Evolutionary conservation across 768 basidiomycete genomes (phyloP).

Genomic region (Podaxis rugospora): DNA sequence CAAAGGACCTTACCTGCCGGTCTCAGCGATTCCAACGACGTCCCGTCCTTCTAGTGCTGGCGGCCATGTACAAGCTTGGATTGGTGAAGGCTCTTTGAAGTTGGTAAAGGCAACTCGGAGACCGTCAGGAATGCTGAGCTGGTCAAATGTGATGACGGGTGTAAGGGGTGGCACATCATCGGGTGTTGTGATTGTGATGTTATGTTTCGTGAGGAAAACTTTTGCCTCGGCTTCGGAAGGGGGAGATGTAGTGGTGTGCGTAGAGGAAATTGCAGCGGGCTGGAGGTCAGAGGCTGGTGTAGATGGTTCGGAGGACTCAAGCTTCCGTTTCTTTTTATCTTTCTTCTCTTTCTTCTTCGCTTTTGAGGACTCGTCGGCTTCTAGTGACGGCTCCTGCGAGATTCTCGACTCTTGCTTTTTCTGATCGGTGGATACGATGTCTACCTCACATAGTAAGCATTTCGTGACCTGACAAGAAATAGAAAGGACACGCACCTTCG

Average conservation of each 20-base stretch:
- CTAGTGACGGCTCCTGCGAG: background rate
- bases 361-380: slow-evolving; percentile 5
- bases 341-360: slow-evolving; percentile 26
- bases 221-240: slow-evolving; percentile 38
- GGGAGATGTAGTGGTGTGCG: slow-evolving; percentile 19
- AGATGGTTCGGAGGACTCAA: slow-evolving; percentile 22
- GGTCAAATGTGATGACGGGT: slow-evolving; percentile 73
- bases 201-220: slow-evolving; percentile 67
- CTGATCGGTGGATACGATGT: background rate
- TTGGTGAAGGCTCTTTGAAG: slow-evolving; percentile 89
- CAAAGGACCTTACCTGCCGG: slow-evolving; percentile 59
- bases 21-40: slow-evolving; percentile 95
- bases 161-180: slow-evolving; percentile 38
- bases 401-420: background rate
- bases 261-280: slow-evolving; percentile 12
- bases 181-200: slow-evolving; percentile 65
- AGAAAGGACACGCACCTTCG: slow-evolving; percentile 2
- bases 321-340: slow-evolving; percentile 39
- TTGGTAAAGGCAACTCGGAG: slow-evolving; percentile 59
- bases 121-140: slow-evolving; percentile 59
- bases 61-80: slow-evolving; percentile 96
- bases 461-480: background rate
- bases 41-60: slow-evolving; percentile 77
- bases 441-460: background rate
- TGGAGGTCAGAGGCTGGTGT: slow-evolving; percentile 15